Evolutionary conservation across 2,329 filamentous ascomycete genomes (phyloP), one percentile per base, ranked within the genome.

Genomic region (Colletotrichum gigasporum): DNA sequence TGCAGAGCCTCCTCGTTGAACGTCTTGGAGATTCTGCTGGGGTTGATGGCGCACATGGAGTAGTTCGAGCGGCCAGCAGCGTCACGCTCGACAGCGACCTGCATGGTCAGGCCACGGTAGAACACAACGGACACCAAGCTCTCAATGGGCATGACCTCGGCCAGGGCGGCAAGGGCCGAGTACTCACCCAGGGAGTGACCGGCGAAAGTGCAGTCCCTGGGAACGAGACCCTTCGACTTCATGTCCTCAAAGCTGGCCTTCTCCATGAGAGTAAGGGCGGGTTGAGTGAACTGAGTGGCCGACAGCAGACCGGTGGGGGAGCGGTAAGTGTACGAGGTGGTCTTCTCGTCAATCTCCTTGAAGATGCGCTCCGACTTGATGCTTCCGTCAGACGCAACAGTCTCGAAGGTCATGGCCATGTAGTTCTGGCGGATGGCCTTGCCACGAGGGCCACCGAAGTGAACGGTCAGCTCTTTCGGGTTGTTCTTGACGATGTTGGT

Each of bases 401-500:
- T 96, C 83, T 99, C 96, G 79, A 98, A 99, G 48, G 95, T 98
- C 96, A 99, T 99, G 65, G 95, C 90, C 91, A 98, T 98, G 85
- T 99, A 99, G 81, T 99, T 99, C 75, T 97, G 91, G 68, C 96
- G 93, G 71, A 99, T 99, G 53, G 93, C 94, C 83, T 98, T 99
- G 75, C 96, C 96, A 63, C 93, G 92, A 67, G 96, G 94, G 50
- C 96, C 96, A 82, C 96, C 96, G 75, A 99, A 99, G 84, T 99
- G 92, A 69, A 99, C 93, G 5, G 96, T 99, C 58, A 99, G 90
- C 82, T 98, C 96, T 85, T 97, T 97, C 68, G 96, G 96, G 81
- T 99, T 99, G 85, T 98, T 99, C 86, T 94, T 96, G 79, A 99
- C 96, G 73, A 99, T 99, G 80, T 98, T 94, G 75, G 94, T 97